A percentile compares a stretch with the other conserved stretches of the same genome.
phyloP scores from a whole-genome alignment of 2,329 filamentous ascomycete genomes.

The Ascochyta clinopodiicola region DNA sequence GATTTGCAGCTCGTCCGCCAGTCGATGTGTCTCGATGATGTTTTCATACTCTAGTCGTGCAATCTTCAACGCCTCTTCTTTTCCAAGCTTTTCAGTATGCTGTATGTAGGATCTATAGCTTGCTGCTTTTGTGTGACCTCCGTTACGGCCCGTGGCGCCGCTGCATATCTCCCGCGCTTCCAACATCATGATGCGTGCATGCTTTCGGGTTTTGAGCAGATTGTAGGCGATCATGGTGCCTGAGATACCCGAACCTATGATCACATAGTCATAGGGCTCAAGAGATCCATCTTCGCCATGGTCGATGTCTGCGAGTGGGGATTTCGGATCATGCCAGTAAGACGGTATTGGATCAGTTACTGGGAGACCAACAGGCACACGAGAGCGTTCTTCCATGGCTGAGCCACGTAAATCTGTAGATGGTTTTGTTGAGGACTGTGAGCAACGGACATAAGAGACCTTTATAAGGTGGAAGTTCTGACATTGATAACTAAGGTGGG shows the following conservation, averaged over 20 bases:
- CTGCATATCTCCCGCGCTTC: conserved; percentile 50
- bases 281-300: conserved; percentile 34
- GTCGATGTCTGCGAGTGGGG: conserved; percentile 43
- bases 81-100: conserved; percentile 56
- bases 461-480: background rate
- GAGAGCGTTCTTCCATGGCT: conserved; percentile 39
- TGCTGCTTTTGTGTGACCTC: conserved; percentile 59
- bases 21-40: conserved; percentile 62
- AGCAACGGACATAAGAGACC: background rate
- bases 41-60: conserved; percentile 50
- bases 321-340: conserved; percentile 52
- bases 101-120: conserved; percentile 60
- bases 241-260: conserved; percentile 52
- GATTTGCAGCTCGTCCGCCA: conserved; percentile 57
- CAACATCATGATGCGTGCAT: conserved; percentile 44
- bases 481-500: conserved; percentile 5
- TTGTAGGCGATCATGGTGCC: conserved; percentile 49
- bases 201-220: conserved; percentile 29
- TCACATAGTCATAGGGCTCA: conserved; percentile 40
- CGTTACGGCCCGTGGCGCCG: conserved; percentile 53
- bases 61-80: conserved; percentile 56
- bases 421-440: too few relatives aligned
- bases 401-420: background rate
- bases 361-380: conserved; percentile 43
- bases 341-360: conserved; percentile 44